Percentiles rank a stretch among this genome's conserved stretches.
Evolutionary conservation across 768 basidiomycete genomes (phyloP).

Genomic region (Suillus decipiens): DNA sequence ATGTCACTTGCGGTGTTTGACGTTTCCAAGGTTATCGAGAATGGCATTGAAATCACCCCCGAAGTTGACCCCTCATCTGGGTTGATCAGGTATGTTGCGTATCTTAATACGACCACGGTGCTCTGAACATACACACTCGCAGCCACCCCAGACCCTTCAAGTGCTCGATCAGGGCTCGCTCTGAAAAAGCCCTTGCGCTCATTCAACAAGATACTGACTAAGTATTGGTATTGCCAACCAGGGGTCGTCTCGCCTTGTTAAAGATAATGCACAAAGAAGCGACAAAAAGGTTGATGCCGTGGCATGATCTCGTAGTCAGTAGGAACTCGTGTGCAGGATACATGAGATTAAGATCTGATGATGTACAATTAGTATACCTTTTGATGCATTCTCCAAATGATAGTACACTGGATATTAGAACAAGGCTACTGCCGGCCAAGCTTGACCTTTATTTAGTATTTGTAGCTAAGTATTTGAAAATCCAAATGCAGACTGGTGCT

Average conservation of each 20-base stretch:
- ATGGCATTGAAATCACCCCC: slow-evolving; percentile 45
- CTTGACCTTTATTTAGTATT: no score
- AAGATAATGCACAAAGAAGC: no score
- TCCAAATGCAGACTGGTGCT: no score
- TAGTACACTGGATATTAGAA: no score
- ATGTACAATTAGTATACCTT: no score
- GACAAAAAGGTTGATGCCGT: background rate
- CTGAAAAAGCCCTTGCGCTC: slow-evolving; percentile 52
- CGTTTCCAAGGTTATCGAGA: slow-evolving; percentile 42
- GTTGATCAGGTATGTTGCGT: slow-evolving; percentile 41
- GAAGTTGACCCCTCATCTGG: slow-evolving; percentile 45
- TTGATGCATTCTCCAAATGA: no score
- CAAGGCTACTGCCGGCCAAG: no score
- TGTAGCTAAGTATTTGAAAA: no score
- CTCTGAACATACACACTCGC: slow-evolving; percentile 7
- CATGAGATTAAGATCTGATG: no score
- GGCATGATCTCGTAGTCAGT: background rate
- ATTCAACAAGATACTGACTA: slow-evolving; percentile 47
- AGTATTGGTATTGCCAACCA: slow-evolving; percentile 15
- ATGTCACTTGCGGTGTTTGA: slow-evolving; percentile 48
- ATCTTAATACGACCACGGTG: background rate
- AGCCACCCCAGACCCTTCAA: slow-evolving; percentile 67
- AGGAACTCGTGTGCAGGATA: background rate
- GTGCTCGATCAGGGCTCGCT: slow-evolving; percentile 62
- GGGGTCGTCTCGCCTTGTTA: background rate